Evolutionary conservation across 148 eudicot species (phyloP).

Genomic region (Simmondsia chinensis): DNA sequence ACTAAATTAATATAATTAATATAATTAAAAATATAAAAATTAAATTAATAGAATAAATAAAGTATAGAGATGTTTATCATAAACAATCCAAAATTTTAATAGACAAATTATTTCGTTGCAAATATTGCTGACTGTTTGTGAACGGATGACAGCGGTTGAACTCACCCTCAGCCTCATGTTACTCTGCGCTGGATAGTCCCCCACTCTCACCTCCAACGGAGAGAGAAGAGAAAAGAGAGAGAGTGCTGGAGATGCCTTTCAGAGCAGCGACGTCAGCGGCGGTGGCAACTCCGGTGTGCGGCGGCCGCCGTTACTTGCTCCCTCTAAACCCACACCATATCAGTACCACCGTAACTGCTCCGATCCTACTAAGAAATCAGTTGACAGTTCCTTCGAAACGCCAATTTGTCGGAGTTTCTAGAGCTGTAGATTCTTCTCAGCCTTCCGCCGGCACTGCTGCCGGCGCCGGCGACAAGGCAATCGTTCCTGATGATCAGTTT

Average conservation of each 20-base stretch:
- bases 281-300: neutral
- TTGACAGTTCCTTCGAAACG: conserved; percentile 7
- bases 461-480: conserved; percentile 26
- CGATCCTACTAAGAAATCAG: neutral
- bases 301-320: conserved; percentile 14
- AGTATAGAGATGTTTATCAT: no score
- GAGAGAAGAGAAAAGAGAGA: no score
- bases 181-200: no score
- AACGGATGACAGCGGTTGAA: no score
- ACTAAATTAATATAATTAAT: no score
- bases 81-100: no score
- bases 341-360: neutral
- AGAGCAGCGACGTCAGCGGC: conserved; percentile 5
- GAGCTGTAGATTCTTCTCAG: conserved; percentile 73
- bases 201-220: no score
- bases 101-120: no score
- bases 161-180: no score
- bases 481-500: conserved; percentile 56
- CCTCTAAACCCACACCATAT: conserved; percentile 17
- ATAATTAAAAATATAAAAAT: no score
- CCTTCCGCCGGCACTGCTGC: conserved; percentile 20
- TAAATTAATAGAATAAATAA: no score
- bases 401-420: conserved; percentile 12
- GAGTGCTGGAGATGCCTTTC: conserved; percentile 15
- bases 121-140: no score